Conservation (phyloP, 2,329 filamentous ascomycete genomes). For the Ceratocystis cacaofunesta region DNA sequence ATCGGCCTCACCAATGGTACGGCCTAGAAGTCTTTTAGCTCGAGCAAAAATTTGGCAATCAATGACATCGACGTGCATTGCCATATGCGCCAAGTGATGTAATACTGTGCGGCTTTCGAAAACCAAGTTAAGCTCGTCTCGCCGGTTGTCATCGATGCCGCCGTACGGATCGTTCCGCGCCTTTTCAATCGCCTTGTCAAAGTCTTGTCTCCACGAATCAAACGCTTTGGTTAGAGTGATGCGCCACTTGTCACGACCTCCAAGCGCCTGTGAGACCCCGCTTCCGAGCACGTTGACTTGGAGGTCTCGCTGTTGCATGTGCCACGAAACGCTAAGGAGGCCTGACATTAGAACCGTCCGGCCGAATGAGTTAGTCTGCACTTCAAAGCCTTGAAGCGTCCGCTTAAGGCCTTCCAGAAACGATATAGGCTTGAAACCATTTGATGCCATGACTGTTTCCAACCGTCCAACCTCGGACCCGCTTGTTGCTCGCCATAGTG, state of each 20-base stretch:
- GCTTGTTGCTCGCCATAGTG: conserved; percentile 79
- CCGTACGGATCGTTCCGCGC: conserved; percentile 40
- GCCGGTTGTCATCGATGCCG: conserved; percentile 4
- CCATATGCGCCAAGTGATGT: conserved; percentile 92
- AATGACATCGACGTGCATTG: conserved; percentile 93
- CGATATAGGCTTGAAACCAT: conserved; percentile 68
- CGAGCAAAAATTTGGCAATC: conserved; percentile 93
- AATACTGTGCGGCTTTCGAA: conserved; percentile 81
- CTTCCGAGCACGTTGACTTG: conserved; percentile 72
- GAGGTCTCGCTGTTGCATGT: conserved; percentile 91
- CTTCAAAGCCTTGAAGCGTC: conserved; percentile 70
- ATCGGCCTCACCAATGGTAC: conserved; percentile 70
- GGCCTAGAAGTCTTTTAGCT: conserved; percentile 68
- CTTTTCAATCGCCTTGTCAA: conserved; percentile 64
- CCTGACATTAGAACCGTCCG: conserved; percentile 90
- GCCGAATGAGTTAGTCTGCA: conserved; percentile 85
- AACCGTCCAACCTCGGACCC: conserved; percentile 73
- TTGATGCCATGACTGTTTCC: conserved; percentile 63
- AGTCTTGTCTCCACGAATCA: conserved; percentile 85
- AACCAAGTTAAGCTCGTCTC: conserved; percentile 33
- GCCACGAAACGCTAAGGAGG: conserved; percentile 84
- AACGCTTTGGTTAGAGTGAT: conserved; percentile 73
- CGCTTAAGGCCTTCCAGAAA: conserved; percentile 86
- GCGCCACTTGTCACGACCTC: conserved; percentile 83
- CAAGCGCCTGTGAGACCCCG: conserved; percentile 60